A percentile compares a stretch with the other conserved stretches of the same genome.
phyloP scores from a whole-genome alignment of 1,139 yeast species.

The Hemisphaericaspora xylofermentans region DNA sequence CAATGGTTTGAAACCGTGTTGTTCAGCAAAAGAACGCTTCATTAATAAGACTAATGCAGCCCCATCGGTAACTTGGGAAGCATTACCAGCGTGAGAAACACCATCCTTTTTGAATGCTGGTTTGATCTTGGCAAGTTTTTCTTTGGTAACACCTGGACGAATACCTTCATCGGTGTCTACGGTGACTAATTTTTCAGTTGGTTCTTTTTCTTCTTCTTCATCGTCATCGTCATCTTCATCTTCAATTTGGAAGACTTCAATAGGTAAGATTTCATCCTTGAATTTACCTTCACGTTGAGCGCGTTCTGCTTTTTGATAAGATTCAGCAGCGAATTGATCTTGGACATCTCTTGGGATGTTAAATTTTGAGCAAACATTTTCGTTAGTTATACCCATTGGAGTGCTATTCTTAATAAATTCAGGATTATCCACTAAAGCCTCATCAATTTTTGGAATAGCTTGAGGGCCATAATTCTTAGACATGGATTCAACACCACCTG shows the following conservation, averaged over 20 bases:
- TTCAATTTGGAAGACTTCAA: slow-evolving; percentile 26
- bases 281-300: slow-evolving; percentile 38
- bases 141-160: slow-evolving; percentile 27
- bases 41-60: slow-evolving; percentile 39
- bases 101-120: slow-evolving; percentile 38
- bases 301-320: slow-evolving; percentile 34
- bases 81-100: slow-evolving; percentile 41
- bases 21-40: slow-evolving; percentile 34
- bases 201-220: slow-evolving; percentile 13
- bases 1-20: slow-evolving; percentile 31
- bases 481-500: slow-evolving; percentile 48
- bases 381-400: slow-evolving; percentile 71
- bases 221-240: slow-evolving; percentile 16
- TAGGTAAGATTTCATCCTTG: slow-evolving; percentile 36
- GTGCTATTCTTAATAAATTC: slow-evolving; percentile 23
- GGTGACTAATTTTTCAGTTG: slow-evolving; percentile 21
- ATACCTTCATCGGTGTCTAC: slow-evolving; percentile 34
- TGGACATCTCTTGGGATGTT: slow-evolving; percentile 62
- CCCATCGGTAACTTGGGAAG: slow-evolving; percentile 44
- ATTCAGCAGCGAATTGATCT: slow-evolving; percentile 37
- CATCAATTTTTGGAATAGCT: slow-evolving; percentile 24
- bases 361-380: slow-evolving; percentile 40
- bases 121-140: slow-evolving; percentile 27
- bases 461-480: slow-evolving; percentile 41
- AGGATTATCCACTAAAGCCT: slow-evolving; percentile 18